phyloP scores from a whole-genome alignment of 495 filamentous ascomycete genomes.

The Lichina pygmaea region DNA sequence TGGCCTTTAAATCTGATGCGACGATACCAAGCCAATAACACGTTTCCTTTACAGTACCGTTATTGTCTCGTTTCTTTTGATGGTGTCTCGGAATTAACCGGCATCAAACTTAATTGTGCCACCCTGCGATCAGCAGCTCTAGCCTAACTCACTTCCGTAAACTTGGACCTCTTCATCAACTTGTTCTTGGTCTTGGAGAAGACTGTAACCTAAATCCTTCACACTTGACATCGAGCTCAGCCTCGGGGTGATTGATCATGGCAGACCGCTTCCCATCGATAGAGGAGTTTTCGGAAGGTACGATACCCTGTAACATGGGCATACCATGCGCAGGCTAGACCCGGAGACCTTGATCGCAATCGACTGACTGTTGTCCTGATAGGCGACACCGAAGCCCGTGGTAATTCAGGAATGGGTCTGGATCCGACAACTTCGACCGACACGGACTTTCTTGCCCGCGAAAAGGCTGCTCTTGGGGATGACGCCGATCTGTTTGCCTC shows the following conservation, averaged over 20 bases:
- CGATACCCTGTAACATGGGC: slow-evolving; percentile 9
- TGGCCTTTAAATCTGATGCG: too few relatives aligned
- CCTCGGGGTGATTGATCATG: slow-evolving; percentile 21
- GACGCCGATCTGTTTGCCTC: slow-evolving; percentile 80
- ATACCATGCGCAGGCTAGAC: not conserved
- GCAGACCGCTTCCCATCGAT: slow-evolving; percentile 89
- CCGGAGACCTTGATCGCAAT: not conserved
- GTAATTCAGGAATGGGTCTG: not conserved
- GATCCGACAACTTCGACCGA: slow-evolving; percentile 16
- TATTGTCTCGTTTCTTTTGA: too few relatives aligned
- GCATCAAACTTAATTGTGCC: too few relatives aligned
- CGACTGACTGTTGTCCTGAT: not conserved
- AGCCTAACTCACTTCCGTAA: too few relatives aligned
- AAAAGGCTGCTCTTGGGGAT: slow-evolving; percentile 69
- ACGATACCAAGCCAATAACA: too few relatives aligned
- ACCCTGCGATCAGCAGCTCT: too few relatives aligned
- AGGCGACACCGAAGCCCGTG: not conserved
- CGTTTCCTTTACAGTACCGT: too few relatives aligned
- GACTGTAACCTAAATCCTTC: not conserved
- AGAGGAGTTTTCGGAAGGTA: slow-evolving; percentile 85
- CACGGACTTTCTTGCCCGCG: slow-evolving; percentile 69
- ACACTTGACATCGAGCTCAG: not conserved
- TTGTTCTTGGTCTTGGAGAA: too few relatives aligned
- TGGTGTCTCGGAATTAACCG: too few relatives aligned
- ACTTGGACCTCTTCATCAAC: too few relatives aligned